A percentile compares a stretch with the other conserved stretches of the same genome.
Conservation (phyloP, 2,329 filamentous ascomycete genomes). For the Alternaria sp. region DNA sequence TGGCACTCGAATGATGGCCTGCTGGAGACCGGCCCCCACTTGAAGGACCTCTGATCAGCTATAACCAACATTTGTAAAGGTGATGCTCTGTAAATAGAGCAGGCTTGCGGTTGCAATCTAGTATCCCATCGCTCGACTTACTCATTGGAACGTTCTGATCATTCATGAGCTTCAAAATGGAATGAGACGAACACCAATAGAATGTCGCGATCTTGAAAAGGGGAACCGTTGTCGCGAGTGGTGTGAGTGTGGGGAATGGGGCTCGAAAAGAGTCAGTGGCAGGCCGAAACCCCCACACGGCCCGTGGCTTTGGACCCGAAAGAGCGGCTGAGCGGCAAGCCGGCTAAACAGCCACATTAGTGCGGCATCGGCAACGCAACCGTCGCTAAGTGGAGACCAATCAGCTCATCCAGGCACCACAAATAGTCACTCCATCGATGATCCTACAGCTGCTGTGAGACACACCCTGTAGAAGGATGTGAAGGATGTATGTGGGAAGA, state of each 20-base stretch:
- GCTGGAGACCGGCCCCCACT: neutral
- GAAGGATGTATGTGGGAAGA: neutral
- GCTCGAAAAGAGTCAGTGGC: neutral
- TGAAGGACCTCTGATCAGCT: neutral
- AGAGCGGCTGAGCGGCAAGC: neutral
- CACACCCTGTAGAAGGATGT: neutral
- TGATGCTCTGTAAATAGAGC: neutral
- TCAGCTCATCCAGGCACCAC: neutral
- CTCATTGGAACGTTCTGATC: neutral
- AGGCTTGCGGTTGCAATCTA: neutral
- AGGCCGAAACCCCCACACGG: neutral
- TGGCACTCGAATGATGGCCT: neutral
- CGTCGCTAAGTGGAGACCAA: neutral
- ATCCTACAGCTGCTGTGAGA: neutral
- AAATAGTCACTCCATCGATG: neutral
- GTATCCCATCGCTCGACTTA: neutral
- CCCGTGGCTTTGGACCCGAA: neutral
- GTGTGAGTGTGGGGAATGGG: neutral
- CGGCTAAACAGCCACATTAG: neutral
- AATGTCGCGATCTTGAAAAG: neutral
- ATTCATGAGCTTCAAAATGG: neutral
- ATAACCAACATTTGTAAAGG: neutral
- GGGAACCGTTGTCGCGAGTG: neutral
- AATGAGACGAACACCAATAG: neutral
- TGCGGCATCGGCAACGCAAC: neutral